phyloP scores from a whole-genome alignment of 495 filamentous ascomycete genomes.

The Amphirosellinia nigrospora region DNA sequence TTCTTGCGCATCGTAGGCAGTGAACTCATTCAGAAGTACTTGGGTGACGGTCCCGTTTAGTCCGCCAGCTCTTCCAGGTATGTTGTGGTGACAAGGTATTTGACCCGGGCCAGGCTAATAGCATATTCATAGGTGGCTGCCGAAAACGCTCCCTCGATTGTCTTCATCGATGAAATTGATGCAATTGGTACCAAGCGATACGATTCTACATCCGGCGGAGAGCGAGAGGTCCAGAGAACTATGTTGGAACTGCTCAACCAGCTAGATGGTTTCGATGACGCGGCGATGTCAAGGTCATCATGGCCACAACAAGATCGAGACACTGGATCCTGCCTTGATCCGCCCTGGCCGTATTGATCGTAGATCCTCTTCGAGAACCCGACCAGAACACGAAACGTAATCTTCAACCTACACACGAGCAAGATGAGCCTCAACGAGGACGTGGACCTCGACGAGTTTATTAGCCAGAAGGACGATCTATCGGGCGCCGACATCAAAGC shows the following conservation, averaged over 20 bases:
- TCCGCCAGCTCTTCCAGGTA: constrained; percentile 94
- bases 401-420: constrained; percentile 97
- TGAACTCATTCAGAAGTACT: constrained; percentile 98
- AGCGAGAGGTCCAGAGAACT: constrained; percentile 96
- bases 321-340: constrained; percentile 93
- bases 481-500: constrained; percentile 98
- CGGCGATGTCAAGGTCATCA: constrained; percentile 99
- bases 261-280: constrained; percentile 98
- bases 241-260: constrained; percentile 99
- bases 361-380: constrained; percentile 97
- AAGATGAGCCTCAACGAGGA: constrained; percentile 98
- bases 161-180: constrained; percentile 99
- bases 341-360: constrained; percentile 97
- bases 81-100: constrained; percentile 14
- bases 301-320: constrained; percentile 99
- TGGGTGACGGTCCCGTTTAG: constrained; percentile 95
- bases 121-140: constrained; percentile 70
- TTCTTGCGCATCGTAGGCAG: constrained; percentile 98
- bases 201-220: constrained; percentile 94
- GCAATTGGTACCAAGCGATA: constrained; percentile 99
- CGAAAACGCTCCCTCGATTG: constrained; percentile 95
- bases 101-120: constrained; percentile 15
- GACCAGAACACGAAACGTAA: constrained; percentile 99
- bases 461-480: constrained; percentile 97
- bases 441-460: constrained; percentile 98